phyloP scores from a whole-genome alignment of 495 filamentous ascomycete genomes.

The Penicillium ochrochloron region DNA sequence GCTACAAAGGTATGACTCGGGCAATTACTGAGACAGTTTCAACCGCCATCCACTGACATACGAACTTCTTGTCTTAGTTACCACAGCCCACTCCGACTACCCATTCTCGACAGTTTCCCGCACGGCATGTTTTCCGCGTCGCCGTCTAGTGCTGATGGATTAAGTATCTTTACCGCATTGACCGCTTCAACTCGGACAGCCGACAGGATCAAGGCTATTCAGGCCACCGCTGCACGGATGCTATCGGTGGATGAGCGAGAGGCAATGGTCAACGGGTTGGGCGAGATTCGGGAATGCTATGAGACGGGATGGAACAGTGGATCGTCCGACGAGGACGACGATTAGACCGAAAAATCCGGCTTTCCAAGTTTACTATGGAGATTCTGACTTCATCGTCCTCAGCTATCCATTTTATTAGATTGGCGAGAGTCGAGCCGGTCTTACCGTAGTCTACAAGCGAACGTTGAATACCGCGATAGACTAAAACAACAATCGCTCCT shows the following conservation, averaged over 20 bases:
- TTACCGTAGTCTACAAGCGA: neutral
- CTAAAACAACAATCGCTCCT: neutral
- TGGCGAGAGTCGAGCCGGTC: neutral
- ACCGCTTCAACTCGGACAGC: conserved; percentile 76
- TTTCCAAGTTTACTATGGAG: neutral
- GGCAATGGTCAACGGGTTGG: conserved; percentile 77
- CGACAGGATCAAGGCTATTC: conserved; percentile 67
- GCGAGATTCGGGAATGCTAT: conserved; percentile 84
- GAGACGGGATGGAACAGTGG: conserved; percentile 89
- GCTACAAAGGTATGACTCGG: conserved; percentile 61
- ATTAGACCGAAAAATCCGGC: conserved; percentile 41
- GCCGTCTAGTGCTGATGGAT: conserved; percentile 37
- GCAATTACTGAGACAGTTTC: conserved; percentile 9
- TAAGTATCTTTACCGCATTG: conserved; percentile 67
- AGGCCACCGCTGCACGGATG: conserved; percentile 59
- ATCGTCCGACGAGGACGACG: conserved; percentile 79
- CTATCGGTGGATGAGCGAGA: conserved; percentile 81
- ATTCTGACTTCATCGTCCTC: conserved; percentile 8
- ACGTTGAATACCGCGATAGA: neutral
- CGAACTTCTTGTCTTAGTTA: conserved; percentile 45
- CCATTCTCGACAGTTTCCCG: conserved; percentile 83
- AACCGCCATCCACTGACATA: conserved; percentile 3
- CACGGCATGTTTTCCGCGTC: conserved; percentile 59
- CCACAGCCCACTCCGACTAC: conserved; percentile 66
- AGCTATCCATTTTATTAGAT: neutral